These are phyloP conservation scores for Skeletonema menzelii DNA, from an alignment of 108 stramenopile species.

Conservation along the genomic window DNA sequence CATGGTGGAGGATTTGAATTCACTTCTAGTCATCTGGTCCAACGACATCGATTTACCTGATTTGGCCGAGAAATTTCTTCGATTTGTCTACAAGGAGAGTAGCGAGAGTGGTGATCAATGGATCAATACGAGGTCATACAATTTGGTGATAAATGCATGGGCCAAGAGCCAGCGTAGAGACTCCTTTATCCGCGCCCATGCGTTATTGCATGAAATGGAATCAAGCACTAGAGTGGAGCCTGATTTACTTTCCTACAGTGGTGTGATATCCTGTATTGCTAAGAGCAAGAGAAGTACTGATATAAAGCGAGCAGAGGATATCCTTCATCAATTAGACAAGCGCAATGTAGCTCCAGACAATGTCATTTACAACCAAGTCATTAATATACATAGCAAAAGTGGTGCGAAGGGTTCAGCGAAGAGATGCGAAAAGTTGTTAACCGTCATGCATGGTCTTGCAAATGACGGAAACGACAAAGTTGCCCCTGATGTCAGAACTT, in stretches of 20 bases:
- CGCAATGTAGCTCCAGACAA: constrained; percentile 14
- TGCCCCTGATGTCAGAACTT: constrained; percentile 24
- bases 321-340: background rate
- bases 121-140: constrained; percentile 19
- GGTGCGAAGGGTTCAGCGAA: constrained; percentile 17
- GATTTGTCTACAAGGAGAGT: constrained; percentile 14
- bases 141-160: constrained; percentile 30
- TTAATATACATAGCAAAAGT: constrained; percentile 27
- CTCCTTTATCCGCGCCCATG: constrained; percentile 6
- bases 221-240: constrained; percentile 7
- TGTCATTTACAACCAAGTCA: constrained; percentile 34
- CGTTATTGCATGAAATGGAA: constrained; percentile 19
- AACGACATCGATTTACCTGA: constrained; percentile 13
- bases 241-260: constrained; percentile 21
- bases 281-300: constrained; percentile 10
- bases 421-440: constrained; percentile 13
- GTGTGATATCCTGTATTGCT: constrained; percentile 19
- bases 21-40: constrained; percentile 15
- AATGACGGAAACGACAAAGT: constrained; percentile 14
- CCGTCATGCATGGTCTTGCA: constrained; percentile 23
- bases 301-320: constrained; percentile 2
- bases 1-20: constrained; percentile 17
- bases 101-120: background rate
- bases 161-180: constrained; percentile 17
- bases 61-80: constrained; percentile 12